These are phyloP conservation scores for Darksidea phi DNA, from an alignment of 495 filamentous ascomycete genomes.

Conservation along the genomic window DNA sequence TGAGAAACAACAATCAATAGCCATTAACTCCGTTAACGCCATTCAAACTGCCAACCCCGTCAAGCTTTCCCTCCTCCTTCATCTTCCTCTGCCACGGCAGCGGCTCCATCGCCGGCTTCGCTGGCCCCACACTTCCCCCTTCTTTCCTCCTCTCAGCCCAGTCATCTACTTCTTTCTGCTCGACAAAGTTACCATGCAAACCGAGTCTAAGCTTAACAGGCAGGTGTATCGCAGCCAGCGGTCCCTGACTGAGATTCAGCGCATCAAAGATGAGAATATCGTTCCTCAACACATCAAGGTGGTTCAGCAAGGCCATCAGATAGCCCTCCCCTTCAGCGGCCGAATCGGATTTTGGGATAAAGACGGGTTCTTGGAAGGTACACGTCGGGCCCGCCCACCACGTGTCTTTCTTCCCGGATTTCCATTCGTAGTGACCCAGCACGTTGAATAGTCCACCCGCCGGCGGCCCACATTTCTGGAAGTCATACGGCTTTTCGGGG, in stretches of 20 bases:
- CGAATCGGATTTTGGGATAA: constrained; percentile 50
- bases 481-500: constrained; percentile 26
- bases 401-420: constrained; percentile 25
- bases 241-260: constrained; percentile 27
- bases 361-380: constrained; percentile 57
- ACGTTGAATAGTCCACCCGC: constrained; percentile 38
- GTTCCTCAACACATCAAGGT: constrained; percentile 38
- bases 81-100: constrained; percentile 35
- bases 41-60: not conserved
- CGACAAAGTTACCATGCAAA: constrained; percentile 38
- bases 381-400: constrained; percentile 33
- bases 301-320: constrained; percentile 55
- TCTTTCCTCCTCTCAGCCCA: constrained; percentile 32
- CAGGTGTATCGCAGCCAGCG: constrained; percentile 35
- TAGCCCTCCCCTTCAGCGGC: constrained; percentile 56
- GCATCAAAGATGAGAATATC: constrained; percentile 38
- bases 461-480: constrained; percentile 29
- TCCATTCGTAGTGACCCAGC: constrained; percentile 34
- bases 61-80: constrained; percentile 7
- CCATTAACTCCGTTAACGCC: constrained; percentile 16
- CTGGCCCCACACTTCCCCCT: constrained; percentile 25
- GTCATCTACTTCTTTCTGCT: constrained; percentile 33
- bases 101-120: constrained; percentile 17
- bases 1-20: too few relatives aligned
- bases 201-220: constrained; percentile 40